phyloP scores from a whole-genome alignment of 2,329 filamentous ascomycete genomes.

The Aspergillus pseudoterreus region DNA sequence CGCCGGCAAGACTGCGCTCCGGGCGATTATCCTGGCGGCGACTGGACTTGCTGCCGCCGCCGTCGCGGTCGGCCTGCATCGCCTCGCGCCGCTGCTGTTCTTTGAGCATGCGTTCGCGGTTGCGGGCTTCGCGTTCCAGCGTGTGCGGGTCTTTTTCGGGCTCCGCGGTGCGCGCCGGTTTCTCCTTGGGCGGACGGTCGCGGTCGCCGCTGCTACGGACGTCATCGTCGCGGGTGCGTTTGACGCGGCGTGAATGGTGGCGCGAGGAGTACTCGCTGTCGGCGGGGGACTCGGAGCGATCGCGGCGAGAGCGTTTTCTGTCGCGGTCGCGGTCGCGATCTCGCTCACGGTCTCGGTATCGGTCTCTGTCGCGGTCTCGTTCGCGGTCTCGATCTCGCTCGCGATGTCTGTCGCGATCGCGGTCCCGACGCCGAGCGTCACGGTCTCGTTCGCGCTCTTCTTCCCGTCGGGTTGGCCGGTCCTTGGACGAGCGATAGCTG shows the following conservation, averaged over 20 bases:
- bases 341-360: conserved; percentile 36
- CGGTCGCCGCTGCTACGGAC: conserved; percentile 19
- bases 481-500: conserved; percentile 26
- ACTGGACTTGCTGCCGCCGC: conserved; percentile 26
- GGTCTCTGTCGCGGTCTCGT: conserved; percentile 21
- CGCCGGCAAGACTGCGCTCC: conserved; percentile 26
- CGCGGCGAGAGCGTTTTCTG: conserved; percentile 38
- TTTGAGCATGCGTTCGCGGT: conserved; percentile 59
- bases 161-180: conserved; percentile 16
- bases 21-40: conserved; percentile 33
- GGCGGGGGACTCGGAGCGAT: conserved; percentile 33
- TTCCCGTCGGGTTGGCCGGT: conserved; percentile 26
- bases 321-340: conserved; percentile 24
- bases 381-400: conserved; percentile 35
- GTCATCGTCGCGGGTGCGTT: conserved; percentile 31
- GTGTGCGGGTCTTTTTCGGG: conserved; percentile 64
- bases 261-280: conserved; percentile 30
- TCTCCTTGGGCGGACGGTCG: conserved; percentile 15
- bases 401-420: conserved; percentile 37
- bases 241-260: conserved; percentile 33
- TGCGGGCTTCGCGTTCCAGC: conserved; percentile 67
- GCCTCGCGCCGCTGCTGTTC: conserved; percentile 64
- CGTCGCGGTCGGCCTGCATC: conserved; percentile 24
- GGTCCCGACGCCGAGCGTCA: conserved; percentile 32
- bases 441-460: conserved; percentile 24